Percentiles rank a stretch among this genome's conserved stretches.
phyloP scores from a whole-genome alignment of 1,139 yeast genomes.

The Yamadazyma blattariae region DNA sequence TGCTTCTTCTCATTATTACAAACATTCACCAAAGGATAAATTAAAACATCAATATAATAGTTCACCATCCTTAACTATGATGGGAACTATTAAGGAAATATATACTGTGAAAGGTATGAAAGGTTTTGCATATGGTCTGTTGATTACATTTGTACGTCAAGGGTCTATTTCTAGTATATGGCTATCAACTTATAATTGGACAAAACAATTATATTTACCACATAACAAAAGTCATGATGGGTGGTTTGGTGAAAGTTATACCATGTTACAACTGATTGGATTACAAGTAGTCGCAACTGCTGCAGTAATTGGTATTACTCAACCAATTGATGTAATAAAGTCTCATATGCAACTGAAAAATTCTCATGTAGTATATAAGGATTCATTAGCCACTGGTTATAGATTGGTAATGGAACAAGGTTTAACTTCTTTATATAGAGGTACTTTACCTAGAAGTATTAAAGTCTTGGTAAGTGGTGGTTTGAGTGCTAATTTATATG shows the following conservation, averaged over 20 bases:
- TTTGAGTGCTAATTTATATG: slow-evolving; percentile 69
- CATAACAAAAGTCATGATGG: slow-evolving; percentile 39
- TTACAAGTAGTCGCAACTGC: slow-evolving; percentile 55
- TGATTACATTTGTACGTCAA: slow-evolving; percentile 78
- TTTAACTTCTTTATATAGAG: slow-evolving; percentile 63
- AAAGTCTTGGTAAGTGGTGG: slow-evolving; percentile 82
- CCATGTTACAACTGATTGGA: slow-evolving; percentile 43
- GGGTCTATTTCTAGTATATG: slow-evolving; percentile 76
- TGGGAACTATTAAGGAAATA: slow-evolving; percentile 60
- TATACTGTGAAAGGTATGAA: slow-evolving; percentile 69
- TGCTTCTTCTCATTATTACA: slow-evolving; percentile 14
- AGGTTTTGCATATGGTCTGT: slow-evolving; percentile 80
- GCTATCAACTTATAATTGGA: slow-evolving; percentile 76
- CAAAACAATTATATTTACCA: slow-evolving; percentile 68
- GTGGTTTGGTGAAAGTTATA: slow-evolving; percentile 50
- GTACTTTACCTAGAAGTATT: slow-evolving; percentile 74
- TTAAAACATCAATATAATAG: slow-evolving; percentile 42
- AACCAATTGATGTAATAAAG: slow-evolving; percentile 88
- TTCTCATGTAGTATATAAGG: slow-evolving; percentile 59
- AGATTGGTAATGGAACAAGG: slow-evolving; percentile 72
- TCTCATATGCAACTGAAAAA: slow-evolving; percentile 84
- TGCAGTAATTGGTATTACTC: slow-evolving; percentile 76
- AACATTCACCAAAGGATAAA: slow-evolving; percentile 21
- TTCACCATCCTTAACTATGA: slow-evolving; percentile 53
- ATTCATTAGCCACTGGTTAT: slow-evolving; percentile 71